A percentile compares a stretch with the other conserved stretches of the same genome.
Conservation (phyloP, 2,329 filamentous ascomycete species). For the Penicillium sp. region DNA sequence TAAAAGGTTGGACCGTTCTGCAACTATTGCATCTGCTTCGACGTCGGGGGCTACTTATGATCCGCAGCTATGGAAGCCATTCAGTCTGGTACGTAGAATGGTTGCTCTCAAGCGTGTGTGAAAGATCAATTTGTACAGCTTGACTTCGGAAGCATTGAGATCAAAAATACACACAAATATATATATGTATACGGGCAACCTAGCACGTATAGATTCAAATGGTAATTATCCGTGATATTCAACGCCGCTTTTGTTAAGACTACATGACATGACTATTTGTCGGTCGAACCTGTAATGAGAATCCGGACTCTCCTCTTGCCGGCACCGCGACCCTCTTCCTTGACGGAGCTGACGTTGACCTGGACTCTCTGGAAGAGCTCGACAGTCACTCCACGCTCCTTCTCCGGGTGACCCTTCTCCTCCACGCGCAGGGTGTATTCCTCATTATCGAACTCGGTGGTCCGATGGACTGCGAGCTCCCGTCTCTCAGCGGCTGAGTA, state of each 20-base stretch:
- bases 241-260: constrained; percentile 14
- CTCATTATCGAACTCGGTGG: constrained; percentile 80
- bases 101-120: constrained; percentile 31
- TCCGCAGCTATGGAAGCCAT: constrained; percentile 27
- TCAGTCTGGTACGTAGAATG: constrained; percentile 32
- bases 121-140: background rate
- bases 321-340: constrained; percentile 77
- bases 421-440: constrained; percentile 70
- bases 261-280: constrained; percentile 15
- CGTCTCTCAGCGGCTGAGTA: constrained; percentile 33
- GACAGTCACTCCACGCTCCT: constrained; percentile 51
- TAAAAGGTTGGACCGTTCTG: constrained; percentile 8
- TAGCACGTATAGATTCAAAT: background rate
- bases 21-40: constrained; percentile 1
- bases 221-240: background rate
- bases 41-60: background rate
- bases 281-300: constrained; percentile 35
- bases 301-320: constrained; percentile 72
- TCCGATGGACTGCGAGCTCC: constrained; percentile 52
- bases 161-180: no score
- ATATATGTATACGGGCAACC: background rate
- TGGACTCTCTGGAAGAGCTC: constrained; percentile 90
- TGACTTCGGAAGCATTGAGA: background rate
- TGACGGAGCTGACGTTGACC: constrained; percentile 86
- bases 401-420: constrained; percentile 48